A percentile compares a stretch with the other conserved stretches of the same genome.
These are phyloP conservation scores for Nannochloropsis gaditana DNA, from an alignment of 108 stramenopile species.

Conservation along the genomic window DNA sequence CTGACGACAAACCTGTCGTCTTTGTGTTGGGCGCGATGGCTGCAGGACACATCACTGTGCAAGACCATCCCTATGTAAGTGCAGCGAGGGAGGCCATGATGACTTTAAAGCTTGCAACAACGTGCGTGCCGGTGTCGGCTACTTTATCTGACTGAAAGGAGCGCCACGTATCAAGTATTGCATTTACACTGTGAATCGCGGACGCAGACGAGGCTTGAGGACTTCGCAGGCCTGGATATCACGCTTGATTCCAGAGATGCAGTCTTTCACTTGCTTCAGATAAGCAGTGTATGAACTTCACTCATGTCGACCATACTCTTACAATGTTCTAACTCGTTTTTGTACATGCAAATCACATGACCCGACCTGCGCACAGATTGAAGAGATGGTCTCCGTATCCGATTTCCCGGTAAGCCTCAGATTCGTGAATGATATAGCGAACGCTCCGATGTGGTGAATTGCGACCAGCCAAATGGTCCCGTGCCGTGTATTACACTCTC, in stretches of 20 bases:
- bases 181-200: not conserved
- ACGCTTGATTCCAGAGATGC: not conserved
- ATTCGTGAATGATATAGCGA: not conserved
- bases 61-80: slow-evolving; percentile 79
- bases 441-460: not conserved
- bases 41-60: slow-evolving; percentile 75
- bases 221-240: not conserved
- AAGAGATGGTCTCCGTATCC: slow-evolving; percentile 84
- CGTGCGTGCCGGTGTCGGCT: no score
- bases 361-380: slow-evolving; percentile 56
- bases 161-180: no score
- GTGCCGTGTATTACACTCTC: no score
- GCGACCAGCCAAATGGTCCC: not conserved
- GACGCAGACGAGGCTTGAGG: not conserved
- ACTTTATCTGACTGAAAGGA: no score
- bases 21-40: slow-evolving; percentile 96
- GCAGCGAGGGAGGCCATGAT: no score
- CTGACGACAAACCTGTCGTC: slow-evolving; percentile 67
- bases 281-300: not conserved
- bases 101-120: no score
- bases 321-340: not conserved
- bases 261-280: not conserved
- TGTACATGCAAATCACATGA: not conserved
- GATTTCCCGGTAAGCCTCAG: slow-evolving; percentile 68
- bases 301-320: not conserved